Evolutionary conservation across 2,329 filamentous ascomycete genomes (phyloP).

Genomic region (Dothiorella sarmentorum): DNA sequence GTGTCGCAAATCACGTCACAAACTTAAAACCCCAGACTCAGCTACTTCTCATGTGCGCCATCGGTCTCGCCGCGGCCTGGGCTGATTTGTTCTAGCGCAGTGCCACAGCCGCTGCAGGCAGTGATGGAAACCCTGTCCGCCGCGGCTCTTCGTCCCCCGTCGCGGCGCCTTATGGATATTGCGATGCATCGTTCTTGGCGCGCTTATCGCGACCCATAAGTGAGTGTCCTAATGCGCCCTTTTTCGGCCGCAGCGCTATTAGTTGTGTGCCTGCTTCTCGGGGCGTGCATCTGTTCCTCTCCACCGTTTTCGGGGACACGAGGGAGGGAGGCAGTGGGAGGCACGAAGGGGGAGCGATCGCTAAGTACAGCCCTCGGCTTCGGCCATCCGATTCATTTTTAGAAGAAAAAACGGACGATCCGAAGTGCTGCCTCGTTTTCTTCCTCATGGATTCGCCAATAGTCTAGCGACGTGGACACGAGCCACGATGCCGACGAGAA

Average conservation of each 20-base stretch:
- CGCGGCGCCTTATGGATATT: slow-evolving; percentile 7
- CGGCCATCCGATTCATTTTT: not conserved
- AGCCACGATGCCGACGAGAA: not conserved
- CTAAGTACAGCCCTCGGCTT: not conserved
- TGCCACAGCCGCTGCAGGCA: slow-evolving; percentile 11
- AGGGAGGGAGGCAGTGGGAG: not conserved
- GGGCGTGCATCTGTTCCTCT: not conserved
- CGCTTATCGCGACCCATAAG: slow-evolving; percentile 13
- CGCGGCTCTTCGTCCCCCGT: not conserved
- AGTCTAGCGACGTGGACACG: not conserved
- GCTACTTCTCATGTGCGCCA: not conserved
- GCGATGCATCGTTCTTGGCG: slow-evolving; percentile 3
- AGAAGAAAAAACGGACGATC: not conserved
- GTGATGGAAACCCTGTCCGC: not conserved
- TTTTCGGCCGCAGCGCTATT: not conserved
- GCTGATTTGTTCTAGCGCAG: slow-evolving; percentile 13
- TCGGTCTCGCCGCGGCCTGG: not conserved
- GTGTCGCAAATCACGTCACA: no score
- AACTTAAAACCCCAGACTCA: slow-evolving; percentile 1
- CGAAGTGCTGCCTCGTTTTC: not conserved
- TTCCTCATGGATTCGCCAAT: not conserved
- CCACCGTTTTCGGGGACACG: not conserved
- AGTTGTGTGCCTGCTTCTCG: not conserved
- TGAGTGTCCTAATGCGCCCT: not conserved
- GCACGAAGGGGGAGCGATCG: not conserved